A percentile compares a stretch with the other conserved stretches of the same genome.
phyloP scores from a whole-genome alignment of 495 filamentous ascomycete species.

The Aspergillus ostianus region DNA sequence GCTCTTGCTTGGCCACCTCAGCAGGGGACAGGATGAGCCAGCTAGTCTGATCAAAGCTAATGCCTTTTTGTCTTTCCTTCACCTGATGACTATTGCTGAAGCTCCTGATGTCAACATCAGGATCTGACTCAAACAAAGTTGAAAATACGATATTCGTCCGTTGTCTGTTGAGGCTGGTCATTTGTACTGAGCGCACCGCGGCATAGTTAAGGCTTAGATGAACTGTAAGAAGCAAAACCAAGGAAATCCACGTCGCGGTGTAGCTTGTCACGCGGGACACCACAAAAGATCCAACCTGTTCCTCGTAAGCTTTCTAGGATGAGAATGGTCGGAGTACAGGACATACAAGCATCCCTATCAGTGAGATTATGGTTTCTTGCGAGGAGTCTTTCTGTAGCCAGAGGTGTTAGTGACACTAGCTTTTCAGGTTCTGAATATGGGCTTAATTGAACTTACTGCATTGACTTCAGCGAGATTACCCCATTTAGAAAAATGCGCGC shows the following conservation, averaged over 20 bases:
- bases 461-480: conserved; percentile 95
- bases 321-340: conserved; percentile 3
- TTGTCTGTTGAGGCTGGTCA: conserved; percentile 86
- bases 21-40: conserved; percentile 41
- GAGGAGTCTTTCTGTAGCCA: conserved; percentile 76
- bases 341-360: conserved; percentile 82
- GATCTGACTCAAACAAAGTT: conserved; percentile 49
- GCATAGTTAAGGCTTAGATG: conserved; percentile 83
- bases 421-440: neutral
- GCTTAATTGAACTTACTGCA: conserved; percentile 56
- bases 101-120: conserved; percentile 8
- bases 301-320: conserved; percentile 5
- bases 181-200: conserved; percentile 78
- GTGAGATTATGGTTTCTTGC: conserved; percentile 91
- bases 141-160: conserved; percentile 78
- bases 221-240: conserved; percentile 66
- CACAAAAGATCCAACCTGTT: conserved; percentile 71
- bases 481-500: conserved; percentile 83
- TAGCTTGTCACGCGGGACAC: conserved; percentile 71
- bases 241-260: conserved; percentile 69
- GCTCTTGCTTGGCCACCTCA: conserved; percentile 64
- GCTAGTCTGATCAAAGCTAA: neutral
- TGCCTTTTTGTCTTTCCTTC: conserved; percentile 1
- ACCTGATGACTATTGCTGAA: neutral
- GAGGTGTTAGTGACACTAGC: conserved; percentile 6